Percentiles rank a stretch among this genome's conserved stretches.
Conservation (phyloP, 495 filamentous ascomycete genomes). For the Penicillium cosmopolitanum region DNA sequence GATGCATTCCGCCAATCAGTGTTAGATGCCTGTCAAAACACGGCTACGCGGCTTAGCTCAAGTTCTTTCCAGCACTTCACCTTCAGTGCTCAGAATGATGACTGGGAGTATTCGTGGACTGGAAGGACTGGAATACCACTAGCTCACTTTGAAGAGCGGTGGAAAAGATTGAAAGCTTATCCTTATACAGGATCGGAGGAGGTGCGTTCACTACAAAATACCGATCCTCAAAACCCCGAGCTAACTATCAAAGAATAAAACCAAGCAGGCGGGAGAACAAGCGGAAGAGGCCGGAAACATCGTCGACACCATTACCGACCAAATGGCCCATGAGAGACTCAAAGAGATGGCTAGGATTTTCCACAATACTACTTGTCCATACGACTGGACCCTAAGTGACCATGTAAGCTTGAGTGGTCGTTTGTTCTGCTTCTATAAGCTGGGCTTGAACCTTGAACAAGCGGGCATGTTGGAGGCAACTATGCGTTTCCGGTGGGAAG, state of each 20-base stretch:
- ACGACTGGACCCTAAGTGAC: background rate
- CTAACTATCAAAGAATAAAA: background rate
- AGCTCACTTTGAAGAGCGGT: conserved; percentile 4
- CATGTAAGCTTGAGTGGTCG: background rate
- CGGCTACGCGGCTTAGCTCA: background rate
- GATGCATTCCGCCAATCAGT: conserved; percentile 1
- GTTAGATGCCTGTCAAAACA: background rate
- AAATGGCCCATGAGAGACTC: background rate
- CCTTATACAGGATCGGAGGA: background rate
- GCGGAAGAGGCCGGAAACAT: background rate
- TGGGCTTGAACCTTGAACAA: background rate
- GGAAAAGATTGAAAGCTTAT: background rate
- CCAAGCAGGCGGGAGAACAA: background rate
- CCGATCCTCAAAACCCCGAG: background rate
- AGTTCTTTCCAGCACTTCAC: conserved; percentile 1
- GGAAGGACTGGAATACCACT: conserved; percentile 8
- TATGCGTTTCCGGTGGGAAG: conserved; percentile 7
- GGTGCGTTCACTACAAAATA: no score
- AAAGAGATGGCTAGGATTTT: conserved; percentile 8
- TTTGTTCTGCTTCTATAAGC: background rate
- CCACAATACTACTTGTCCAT: conserved; percentile 3
- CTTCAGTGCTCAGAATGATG: conserved; percentile 11
- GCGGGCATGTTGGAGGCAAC: background rate
- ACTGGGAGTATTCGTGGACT: conserved; percentile 12
- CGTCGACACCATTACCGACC: background rate